Conservation (phyloP, 2,329 filamentous ascomycete species). For the Teratosphaeria gauchensis region DNA sequence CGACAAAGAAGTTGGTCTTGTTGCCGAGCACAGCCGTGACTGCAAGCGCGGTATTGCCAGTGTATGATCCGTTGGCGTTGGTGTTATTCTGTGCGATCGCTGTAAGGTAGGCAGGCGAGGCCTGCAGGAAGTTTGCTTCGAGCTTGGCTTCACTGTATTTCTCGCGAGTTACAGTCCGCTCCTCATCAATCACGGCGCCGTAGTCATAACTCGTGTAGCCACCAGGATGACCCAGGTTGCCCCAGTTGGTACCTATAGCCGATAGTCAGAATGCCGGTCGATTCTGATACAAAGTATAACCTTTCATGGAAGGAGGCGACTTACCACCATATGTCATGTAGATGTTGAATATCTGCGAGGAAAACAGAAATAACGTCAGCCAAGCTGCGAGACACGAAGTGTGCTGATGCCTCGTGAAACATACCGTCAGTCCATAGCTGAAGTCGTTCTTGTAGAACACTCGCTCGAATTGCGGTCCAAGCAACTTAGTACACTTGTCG, state of each 20-base stretch:
- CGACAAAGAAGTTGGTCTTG: conserved; percentile 52
- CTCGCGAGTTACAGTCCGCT: conserved; percentile 57
- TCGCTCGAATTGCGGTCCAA: conserved; percentile 64
- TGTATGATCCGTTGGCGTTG: conserved; percentile 42
- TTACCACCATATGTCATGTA: conserved; percentile 51
- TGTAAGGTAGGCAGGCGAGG: conserved; percentile 59
- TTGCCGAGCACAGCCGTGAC: conserved; percentile 53
- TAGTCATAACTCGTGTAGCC: conserved; percentile 52
- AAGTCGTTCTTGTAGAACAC: conserved; percentile 60
- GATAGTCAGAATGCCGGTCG: conserved; percentile 11
- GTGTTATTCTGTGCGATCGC: conserved; percentile 44
- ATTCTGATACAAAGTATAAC: too few species aligned
- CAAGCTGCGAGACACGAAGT: neutral
- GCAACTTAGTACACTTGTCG: conserved; percentile 53
- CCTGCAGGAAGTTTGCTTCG: conserved; percentile 63
- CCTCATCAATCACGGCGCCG: conserved; percentile 56
- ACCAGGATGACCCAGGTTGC: conserved; percentile 62
- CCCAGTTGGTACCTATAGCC: conserved; percentile 76
- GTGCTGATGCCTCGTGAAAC: neutral
- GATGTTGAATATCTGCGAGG: conserved; percentile 49
- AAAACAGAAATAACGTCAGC: neutral
- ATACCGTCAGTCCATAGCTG: conserved; percentile 37
- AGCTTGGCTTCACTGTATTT: conserved; percentile 76
- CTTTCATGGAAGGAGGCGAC: neutral
- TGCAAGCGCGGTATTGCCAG: conserved; percentile 42